These are phyloP conservation scores for Cystobasidium onofrii DNA, from an alignment of 768 basidiomycete genomes.

Conservation along the genomic window DNA sequence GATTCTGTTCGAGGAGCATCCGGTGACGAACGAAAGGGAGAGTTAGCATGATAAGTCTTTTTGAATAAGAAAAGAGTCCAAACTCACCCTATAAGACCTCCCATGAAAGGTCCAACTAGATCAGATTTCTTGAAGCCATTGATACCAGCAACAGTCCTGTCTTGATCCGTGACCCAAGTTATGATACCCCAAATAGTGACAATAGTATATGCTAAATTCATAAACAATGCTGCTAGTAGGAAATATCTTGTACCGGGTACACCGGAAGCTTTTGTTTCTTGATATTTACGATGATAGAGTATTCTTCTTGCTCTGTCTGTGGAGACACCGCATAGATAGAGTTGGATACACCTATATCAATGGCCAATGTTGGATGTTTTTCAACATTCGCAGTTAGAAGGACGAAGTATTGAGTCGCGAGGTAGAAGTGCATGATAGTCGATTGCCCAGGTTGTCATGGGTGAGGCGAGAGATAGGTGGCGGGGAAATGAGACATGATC, in stretches of 20 bases:
- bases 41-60: too few species aligned
- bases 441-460: too few species aligned
- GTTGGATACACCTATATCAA: conserved; percentile 15
- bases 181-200: conserved; percentile 8
- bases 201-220: neutral
- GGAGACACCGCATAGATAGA: conserved; percentile 16
- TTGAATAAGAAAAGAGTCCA: neutral
- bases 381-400: neutral
- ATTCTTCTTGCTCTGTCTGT: neutral
- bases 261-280: conserved; percentile 6
- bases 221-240: neutral
- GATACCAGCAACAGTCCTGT: neutral
- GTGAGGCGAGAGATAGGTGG: too few species aligned
- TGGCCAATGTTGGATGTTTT: too few species aligned
- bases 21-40: neutral
- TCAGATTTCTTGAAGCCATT: neutral
- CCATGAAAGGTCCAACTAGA: neutral
- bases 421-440: too few species aligned
- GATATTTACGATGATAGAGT: neutral
- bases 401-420: neutral
- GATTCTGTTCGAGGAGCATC: neutral
- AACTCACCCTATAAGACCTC: conserved; percentile 16
- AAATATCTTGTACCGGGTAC: neutral
- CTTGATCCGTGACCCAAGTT: conserved; percentile 1
- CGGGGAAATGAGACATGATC: neutral